These are phyloP conservation scores for Eucalyptus sp. DNA, from an alignment of 345 rosid genomes.

Conservation along the genomic window DNA sequence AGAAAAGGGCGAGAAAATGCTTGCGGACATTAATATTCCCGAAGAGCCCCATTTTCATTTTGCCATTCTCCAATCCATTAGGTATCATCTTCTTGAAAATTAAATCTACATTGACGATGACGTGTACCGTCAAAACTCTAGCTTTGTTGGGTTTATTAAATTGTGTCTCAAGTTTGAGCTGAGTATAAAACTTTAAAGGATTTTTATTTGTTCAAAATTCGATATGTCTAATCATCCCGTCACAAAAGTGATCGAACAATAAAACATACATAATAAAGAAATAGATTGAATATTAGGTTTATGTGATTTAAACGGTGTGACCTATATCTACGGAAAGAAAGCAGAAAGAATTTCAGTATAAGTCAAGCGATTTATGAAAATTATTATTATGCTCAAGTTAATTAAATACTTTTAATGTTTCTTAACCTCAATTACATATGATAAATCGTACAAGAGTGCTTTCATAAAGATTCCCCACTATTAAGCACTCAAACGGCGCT, in stretches of 20 bases:
- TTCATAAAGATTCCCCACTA: not conserved
- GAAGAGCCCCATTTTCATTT: not conserved
- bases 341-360: not conserved
- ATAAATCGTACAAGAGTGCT: not conserved
- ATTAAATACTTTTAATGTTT: not conserved
- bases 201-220: too few species aligned
- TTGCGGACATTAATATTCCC: not conserved
- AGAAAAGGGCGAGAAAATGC: not conserved
- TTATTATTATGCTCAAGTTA: not conserved
- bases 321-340: not conserved
- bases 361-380: accelerated
- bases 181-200: too few species aligned
- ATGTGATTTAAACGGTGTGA: accelerated
- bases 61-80: not conserved
- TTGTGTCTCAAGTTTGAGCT: not conserved
- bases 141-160: not conserved
- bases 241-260: not conserved
- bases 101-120: not conserved
- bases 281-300: not conserved
- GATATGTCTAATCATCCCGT: not conserved
- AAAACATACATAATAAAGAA: not conserved
- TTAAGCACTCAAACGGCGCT: not conserved
- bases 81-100: not conserved
- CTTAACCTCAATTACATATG: not conserved
- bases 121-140: accelerated